Conservation (phyloP, 257 asterid genomes). For the Craterostigma plantagineum region DNA sequence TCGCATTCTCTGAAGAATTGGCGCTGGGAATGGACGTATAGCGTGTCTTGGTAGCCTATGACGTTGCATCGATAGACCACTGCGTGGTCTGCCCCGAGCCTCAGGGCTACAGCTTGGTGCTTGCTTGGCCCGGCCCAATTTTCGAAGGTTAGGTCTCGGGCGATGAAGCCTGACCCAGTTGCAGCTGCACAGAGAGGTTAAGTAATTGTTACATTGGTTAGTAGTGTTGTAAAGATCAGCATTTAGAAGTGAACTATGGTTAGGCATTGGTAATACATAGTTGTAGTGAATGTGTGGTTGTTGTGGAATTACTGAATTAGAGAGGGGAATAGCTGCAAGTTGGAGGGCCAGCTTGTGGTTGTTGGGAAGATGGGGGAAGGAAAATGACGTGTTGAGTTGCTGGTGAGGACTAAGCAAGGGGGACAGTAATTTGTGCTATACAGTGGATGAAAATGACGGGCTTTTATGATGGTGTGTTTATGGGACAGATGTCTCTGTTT, state of each 20-base stretch:
- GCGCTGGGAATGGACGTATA: constrained; percentile 73
- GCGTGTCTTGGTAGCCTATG: constrained; percentile 82
- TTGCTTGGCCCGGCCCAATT: constrained; percentile 77
- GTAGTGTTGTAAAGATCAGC: neutral
- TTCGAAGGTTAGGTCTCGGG: constrained; percentile 71
- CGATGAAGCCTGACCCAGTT: constrained; percentile 84
- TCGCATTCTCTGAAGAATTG: constrained; percentile 86
- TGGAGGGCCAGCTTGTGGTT: too few species aligned
- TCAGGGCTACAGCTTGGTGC: constrained; percentile 97
- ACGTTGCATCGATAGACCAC: constrained; percentile 70
- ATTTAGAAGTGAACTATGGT: too few species aligned
- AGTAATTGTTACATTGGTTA: neutral
- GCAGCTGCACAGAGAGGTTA: constrained; percentile 43
- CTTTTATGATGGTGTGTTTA: too few species aligned
- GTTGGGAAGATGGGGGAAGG: too few species aligned
- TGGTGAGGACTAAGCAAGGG: too few species aligned
- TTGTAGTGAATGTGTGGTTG: too few species aligned
- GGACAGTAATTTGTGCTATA: too few species aligned
- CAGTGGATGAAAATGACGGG: too few species aligned
- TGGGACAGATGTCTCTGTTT: too few species aligned
- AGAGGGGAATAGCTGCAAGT: too few species aligned
- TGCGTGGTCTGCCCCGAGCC: constrained; percentile 76
- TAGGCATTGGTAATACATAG: neutral
- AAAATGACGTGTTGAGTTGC: too few species aligned
- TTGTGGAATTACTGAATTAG: too few species aligned